phyloP scores from a whole-genome alignment of 2,329 filamentous ascomycete species.

The Colletotrichum limetticola region DNA sequence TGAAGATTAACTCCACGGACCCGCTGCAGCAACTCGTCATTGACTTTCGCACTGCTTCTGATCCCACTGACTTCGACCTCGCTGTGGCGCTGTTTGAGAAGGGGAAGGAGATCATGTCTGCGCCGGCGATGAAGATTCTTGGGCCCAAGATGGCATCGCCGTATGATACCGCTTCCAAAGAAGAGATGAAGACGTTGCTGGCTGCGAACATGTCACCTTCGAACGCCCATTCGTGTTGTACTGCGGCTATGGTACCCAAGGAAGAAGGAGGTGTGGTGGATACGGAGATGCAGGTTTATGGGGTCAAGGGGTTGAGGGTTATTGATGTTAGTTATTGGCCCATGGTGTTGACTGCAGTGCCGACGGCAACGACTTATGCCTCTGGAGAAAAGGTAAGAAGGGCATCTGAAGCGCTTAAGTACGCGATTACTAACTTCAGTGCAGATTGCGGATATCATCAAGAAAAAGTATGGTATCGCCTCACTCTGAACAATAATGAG shows the following conservation, averaged over 20 bases:
- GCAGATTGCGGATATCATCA: slow-evolving; percentile 15
- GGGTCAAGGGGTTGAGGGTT: slow-evolving; percentile 18
- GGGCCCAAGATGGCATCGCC: slow-evolving; percentile 42
- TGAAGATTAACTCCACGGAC: slow-evolving; percentile 49
- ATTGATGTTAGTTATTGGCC: slow-evolving; percentile 36
- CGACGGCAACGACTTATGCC: slow-evolving; percentile 24
- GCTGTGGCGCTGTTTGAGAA: slow-evolving; percentile 47
- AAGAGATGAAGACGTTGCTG: slow-evolving; percentile 40
- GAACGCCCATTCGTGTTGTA: slow-evolving; percentile 22
- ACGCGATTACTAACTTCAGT: background rate
- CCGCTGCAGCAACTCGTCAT: slow-evolving; percentile 47
- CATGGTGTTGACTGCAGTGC: slow-evolving; percentile 19
- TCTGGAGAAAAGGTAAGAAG: slow-evolving; percentile 5
- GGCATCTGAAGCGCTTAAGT: no score
- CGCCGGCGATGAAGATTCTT: slow-evolving; percentile 43
- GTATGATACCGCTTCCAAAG: slow-evolving; percentile 40
- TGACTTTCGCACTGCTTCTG: slow-evolving; percentile 51
- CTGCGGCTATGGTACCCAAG: slow-evolving; percentile 35
- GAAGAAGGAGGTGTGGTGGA: slow-evolving; percentile 36
- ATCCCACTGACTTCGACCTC: slow-evolving; percentile 49
- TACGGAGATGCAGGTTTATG: slow-evolving; percentile 33
- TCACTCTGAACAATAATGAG: no score
- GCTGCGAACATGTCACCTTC: slow-evolving; percentile 7
- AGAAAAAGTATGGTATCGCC: slow-evolving; percentile 7
- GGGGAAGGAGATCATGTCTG: slow-evolving; percentile 42